A percentile compares a stretch with the other conserved stretches of the same genome.
phyloP scores from a whole-genome alignment of 495 filamentous ascomycete species.

The Penicillium soppii region DNA sequence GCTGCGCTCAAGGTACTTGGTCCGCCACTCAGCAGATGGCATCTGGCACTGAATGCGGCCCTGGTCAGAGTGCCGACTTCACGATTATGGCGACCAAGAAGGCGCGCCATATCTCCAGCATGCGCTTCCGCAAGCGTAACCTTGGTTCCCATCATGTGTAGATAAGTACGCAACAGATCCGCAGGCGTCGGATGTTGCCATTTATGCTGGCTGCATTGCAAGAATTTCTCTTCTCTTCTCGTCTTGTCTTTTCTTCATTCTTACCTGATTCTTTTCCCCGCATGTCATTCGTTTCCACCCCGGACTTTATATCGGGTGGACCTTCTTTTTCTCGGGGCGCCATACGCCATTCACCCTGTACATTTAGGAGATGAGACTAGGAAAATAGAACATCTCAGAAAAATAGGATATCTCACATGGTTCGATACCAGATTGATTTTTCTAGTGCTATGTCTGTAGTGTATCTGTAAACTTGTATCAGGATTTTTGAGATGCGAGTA shows the following conservation, averaged over 20 bases:
- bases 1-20: conserved; percentile 66
- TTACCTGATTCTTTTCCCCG: conserved; percentile 6
- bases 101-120: conserved; percentile 29
- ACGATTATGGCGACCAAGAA: conserved; percentile 26
- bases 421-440: neutral
- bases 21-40: conserved; percentile 52
- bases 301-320: conserved; percentile 9
- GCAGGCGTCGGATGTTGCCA: conserved; percentile 20
- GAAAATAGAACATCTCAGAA: conserved; percentile 3
- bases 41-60: conserved; percentile 56
- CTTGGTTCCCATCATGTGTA: conserved; percentile 25
- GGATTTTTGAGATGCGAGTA: too few relatives aligned
- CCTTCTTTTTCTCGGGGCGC: conserved; percentile 17
- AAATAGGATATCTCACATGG: too few relatives aligned
- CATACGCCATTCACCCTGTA: conserved; percentile 25
- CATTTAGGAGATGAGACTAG: conserved; percentile 16
- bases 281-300: conserved; percentile 9
- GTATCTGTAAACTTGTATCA: too few relatives aligned
- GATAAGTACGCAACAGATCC: conserved; percentile 6
- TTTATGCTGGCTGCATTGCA: too few relatives aligned
- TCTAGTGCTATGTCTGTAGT: too few relatives aligned
- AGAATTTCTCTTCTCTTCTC: conserved; percentile 5
- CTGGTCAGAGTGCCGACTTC: conserved; percentile 50
- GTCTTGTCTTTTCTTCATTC: conserved; percentile 3
- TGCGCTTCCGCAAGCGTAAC: conserved; percentile 34